Percentiles rank a stretch among this genome's conserved stretches.
phyloP scores from a whole-genome alignment of 192 early-diverging fungal species.

The Umbelopsis sp. region DNA sequence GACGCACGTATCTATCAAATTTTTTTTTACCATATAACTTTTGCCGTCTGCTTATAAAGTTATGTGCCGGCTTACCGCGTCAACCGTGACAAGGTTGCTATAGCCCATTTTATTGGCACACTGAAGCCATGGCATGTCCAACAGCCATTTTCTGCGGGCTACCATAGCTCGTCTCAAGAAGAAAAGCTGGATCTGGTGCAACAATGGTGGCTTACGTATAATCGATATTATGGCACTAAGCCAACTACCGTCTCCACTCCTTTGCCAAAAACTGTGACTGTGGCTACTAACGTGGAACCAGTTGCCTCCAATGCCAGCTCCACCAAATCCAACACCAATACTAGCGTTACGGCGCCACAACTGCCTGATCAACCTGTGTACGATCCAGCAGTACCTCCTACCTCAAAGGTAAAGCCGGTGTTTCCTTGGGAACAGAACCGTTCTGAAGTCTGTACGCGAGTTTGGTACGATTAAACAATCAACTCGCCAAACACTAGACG shows the following conservation, averaged over 20 bases:
- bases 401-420: background rate
- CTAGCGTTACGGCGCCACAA: background rate
- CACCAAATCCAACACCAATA: too few relatives aligned
- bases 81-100: constrained; percentile 71
- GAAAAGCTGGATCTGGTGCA: constrained; percentile 57
- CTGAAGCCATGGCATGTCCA: constrained; percentile 89
- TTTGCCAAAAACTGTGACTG: background rate
- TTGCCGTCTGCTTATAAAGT: constrained; percentile 41
- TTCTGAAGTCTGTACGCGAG: background rate
- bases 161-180: constrained; percentile 48
- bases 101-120: constrained; percentile 89
- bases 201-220: constrained; percentile 77
- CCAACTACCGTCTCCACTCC: background rate
- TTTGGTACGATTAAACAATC: constrained; percentile 14
- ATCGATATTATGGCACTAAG: constrained; percentile 47
- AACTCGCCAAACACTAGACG: too few relatives aligned
- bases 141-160: constrained; percentile 55
- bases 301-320: background rate
- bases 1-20: too few relatives aligned
- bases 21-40: background rate
- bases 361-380: background rate
- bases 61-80: constrained; percentile 80
- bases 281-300: background rate
- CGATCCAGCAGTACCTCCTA: constrained; percentile 6
- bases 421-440: constrained; percentile 5